phyloP scores from a whole-genome alignment of 768 basidiomycete genomes.

The Chalciporus chontae region DNA sequence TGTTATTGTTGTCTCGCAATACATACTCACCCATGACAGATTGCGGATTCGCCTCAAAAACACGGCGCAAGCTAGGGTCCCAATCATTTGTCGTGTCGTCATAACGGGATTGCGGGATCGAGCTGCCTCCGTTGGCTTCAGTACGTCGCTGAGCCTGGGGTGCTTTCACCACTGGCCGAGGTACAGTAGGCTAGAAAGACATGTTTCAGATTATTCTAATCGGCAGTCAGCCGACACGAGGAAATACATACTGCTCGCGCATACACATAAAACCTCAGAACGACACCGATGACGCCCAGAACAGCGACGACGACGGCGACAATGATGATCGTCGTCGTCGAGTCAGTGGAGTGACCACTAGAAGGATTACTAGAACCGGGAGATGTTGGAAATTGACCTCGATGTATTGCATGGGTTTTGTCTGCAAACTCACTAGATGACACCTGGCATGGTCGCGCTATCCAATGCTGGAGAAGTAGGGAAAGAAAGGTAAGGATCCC shows the following conservation, averaged over 20 bases:
- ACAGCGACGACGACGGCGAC: too few species aligned
- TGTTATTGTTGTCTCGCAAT: not conserved
- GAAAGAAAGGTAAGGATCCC: not conserved
- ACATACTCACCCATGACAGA: not conserved
- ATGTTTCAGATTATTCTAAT: too few species aligned
- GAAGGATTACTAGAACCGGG: too few species aligned
- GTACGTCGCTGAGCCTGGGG: not conserved
- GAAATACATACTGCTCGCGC: too few species aligned
- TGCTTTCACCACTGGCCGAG: not conserved
- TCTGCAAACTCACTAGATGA: not conserved
- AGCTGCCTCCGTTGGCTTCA: too few species aligned
- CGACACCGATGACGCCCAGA: too few species aligned
- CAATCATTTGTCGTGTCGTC: not conserved
- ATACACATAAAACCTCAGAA: too few species aligned
- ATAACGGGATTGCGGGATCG: too few species aligned
- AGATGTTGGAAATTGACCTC: not conserved
- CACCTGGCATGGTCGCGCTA: not conserved
- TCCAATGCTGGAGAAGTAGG: not conserved
- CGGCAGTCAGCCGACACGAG: too few species aligned
- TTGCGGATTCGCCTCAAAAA: not conserved
- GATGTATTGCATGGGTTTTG: not conserved
- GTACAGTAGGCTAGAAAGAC: too few species aligned
- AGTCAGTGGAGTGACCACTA: not conserved
- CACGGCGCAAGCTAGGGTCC: not conserved
- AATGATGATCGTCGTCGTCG: not conserved